phyloP scores from a whole-genome alignment of 2,329 filamentous ascomycete species.

The Monosporascus sp. region DNA sequence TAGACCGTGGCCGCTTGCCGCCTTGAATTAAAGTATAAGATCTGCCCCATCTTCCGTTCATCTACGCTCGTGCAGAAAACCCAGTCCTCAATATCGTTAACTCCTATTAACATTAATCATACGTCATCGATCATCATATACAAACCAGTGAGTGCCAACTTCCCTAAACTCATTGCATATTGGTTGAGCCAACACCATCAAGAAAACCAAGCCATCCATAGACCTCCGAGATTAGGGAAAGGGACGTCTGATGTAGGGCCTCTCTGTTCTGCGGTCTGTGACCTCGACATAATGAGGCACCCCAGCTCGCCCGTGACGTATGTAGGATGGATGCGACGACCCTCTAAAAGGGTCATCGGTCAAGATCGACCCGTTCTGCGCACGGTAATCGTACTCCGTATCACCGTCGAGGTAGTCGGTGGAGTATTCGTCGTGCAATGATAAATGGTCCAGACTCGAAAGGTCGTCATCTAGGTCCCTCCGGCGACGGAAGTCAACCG shows the following conservation, averaged over 20 bases:
- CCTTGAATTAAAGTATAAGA: too few species aligned
- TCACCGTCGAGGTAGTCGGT: conserved; percentile 1
- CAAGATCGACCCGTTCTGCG: conserved; percentile 17
- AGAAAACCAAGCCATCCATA: too few species aligned
- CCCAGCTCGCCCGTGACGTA: neutral
- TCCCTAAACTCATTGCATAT: too few species aligned
- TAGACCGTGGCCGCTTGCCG: too few species aligned
- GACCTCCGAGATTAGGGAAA: too few species aligned
- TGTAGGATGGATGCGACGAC: neutral
- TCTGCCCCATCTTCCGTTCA: too few species aligned
- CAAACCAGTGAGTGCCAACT: too few species aligned
- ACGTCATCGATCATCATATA: too few species aligned
- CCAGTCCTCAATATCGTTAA: too few species aligned
- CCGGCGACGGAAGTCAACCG: conserved; percentile 1
- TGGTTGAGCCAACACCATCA: too few species aligned
- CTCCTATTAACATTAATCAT: too few species aligned
- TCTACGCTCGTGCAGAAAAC: too few species aligned
- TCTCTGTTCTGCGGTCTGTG: neutral
- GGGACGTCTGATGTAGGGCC: neutral
- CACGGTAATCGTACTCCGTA: conserved; percentile 12
- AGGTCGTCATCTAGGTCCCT: conserved; percentile 6
- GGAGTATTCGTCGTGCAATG: conserved; percentile 12
- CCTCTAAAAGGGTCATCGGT: conserved; percentile 17
- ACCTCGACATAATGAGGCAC: neutral
- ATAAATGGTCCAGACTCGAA: conserved; percentile 5